Evolutionary conservation across 495 filamentous ascomycete genomes (phyloP), one percentile per base, ranked within the genome.

Genomic region (Penicillium angulare): DNA sequence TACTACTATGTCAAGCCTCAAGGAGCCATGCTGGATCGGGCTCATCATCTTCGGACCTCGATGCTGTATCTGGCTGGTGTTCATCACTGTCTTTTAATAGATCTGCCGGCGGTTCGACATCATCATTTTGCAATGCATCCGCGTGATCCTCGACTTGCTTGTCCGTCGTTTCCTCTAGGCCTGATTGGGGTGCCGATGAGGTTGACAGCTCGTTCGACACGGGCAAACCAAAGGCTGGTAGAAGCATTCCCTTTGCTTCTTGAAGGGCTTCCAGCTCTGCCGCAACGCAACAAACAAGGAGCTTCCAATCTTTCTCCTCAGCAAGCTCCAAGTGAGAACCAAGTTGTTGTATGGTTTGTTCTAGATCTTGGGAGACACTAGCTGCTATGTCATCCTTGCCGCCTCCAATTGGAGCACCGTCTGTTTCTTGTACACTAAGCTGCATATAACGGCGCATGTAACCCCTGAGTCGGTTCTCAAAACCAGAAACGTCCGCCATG

Each of bases 231-330:
- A 56, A 64, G 7, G 40, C 75, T 15, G 71, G 75, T 26, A 78
- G 68, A 42, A 97, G 71, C 53, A 95, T 77, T 2, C 69, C 69
- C 47, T 80, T 76, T 8, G 86, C 88, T 59, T 91, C 84, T 43
- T 68, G 75, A 45, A 96, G 82, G 7, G 95, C 92, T 56, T 92
- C 87, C 3, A 96, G 64, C 59, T 98, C 93, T 1, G 93, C 89
- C 3, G 90, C 87, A 50, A 97, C 85, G 49, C 88, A 91, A 49
- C 87, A 92, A 18, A 96, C 81, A 20, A 98, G 75, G 21, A 97
- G 68, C 33, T 88, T 97, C 93, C 93, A 98, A 6, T 83, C 79
- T 47, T 79, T 79, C 3, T 57, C 56, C 29, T 77, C 70, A n/a
- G 75, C 72, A 23, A 70, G 40, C 13, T 70, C 63, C 51, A 80